These are phyloP conservation scores for Eucalyptus urophylla DNA, from an alignment of 345 rosid species.

Conservation along the genomic window DNA sequence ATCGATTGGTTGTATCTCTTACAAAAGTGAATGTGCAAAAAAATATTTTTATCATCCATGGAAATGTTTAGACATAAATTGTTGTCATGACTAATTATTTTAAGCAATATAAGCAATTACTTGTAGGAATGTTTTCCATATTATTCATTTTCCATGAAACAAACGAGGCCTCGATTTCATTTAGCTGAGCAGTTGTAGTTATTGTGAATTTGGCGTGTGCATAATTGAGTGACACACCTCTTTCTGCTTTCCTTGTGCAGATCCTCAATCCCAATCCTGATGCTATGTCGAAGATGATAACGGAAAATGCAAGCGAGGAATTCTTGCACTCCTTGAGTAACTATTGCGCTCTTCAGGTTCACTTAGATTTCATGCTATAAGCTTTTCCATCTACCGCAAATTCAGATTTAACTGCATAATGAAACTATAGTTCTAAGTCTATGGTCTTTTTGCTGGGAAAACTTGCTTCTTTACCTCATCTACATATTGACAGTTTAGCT, in stretches of 20 bases:
- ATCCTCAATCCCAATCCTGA: conserved; percentile 97
- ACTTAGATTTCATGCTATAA: neutral
- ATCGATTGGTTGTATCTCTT: too few species aligned
- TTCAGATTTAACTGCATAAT: neutral
- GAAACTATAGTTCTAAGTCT: neutral
- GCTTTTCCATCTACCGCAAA: neutral
- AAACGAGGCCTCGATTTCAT: neutral
- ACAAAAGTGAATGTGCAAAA: too few species aligned
- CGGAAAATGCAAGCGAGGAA: conserved; percentile 94
- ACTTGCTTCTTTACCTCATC: neutral
- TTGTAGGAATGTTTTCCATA: too few species aligned
- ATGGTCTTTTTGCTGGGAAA: neutral
- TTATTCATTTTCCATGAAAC: too few species aligned
- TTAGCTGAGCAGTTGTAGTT: neutral
- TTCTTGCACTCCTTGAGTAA: conserved; percentile 83
- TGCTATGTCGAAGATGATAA: conserved; percentile 94
- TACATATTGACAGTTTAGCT: neutral
- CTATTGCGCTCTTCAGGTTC: conserved; percentile 94
- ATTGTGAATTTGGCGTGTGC: neutral
- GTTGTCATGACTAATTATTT: too few species aligned
- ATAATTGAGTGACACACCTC: neutral
- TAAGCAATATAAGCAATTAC: too few species aligned
- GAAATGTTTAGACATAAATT: too few species aligned
- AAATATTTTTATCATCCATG: too few species aligned
- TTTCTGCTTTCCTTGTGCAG: conserved; percentile 21